Conservation (phyloP, 345 rosid species). For the Eucalyptus erythrocorys region DNA sequence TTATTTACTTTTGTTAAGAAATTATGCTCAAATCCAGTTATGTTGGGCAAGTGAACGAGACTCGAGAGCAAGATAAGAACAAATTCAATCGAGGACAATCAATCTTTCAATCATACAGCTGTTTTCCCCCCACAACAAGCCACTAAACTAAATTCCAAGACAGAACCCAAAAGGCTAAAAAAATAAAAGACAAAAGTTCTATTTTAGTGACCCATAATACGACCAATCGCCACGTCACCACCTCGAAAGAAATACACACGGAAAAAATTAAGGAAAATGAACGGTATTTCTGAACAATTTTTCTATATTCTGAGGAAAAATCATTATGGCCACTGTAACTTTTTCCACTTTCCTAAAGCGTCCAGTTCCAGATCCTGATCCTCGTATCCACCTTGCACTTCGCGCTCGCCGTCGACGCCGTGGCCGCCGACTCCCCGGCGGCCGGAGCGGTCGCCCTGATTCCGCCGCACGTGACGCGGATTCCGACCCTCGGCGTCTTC, state of each 20-base stretch:
- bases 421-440: constrained; percentile 37
- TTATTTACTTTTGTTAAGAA: neutral
- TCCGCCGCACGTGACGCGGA: constrained; percentile 61
- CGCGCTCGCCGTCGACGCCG: constrained; percentile 39
- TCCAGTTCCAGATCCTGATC: constrained; percentile 83
- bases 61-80: neutral
- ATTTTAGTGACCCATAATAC: neutral
- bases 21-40: neutral
- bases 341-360: neutral
- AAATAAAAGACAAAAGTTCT: neutral
- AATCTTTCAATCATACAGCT: neutral
- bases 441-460: constrained; percentile 40
- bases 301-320: neutral
- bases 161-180: neutral
- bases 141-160: neutral
- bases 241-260: neutral
- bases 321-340: neutral
- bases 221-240: neutral
- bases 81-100: neutral
- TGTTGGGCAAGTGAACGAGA: neutral
- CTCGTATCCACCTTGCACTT: constrained; percentile 74
- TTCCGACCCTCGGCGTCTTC: constrained; percentile 43
- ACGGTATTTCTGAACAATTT: neutral
- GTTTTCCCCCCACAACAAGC: neutral
- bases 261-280: neutral